Evolutionary conservation across 805 yeast species (phyloP), one percentile per base, ranked within the genome.

Genomic region (Saccharomycopsis fibuligera): DNA sequence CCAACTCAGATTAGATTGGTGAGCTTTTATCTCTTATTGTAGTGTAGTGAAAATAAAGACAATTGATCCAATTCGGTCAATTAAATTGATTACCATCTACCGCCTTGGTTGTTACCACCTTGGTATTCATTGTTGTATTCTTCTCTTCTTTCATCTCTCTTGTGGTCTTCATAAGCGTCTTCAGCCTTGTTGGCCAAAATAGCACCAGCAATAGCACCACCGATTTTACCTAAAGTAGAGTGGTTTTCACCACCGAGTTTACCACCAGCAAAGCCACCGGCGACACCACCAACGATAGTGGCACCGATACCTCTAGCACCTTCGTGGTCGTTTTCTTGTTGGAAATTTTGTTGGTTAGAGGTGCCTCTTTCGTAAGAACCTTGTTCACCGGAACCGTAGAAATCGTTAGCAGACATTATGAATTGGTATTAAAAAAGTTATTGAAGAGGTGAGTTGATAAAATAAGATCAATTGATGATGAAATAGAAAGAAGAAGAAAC

Each of bases 201-300:
- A 6, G 81, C 81, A 61, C 83, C 83, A 27, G 68, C 73, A 51
- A 78, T 51, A 37, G 77, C 81, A 61, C 83, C 83, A 27, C 68
- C 69, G 48, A 74, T 61, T 43, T 72, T 72, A 44, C 76, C 75
- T 21, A 75, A 52, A 17, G 65, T 66, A 25, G 69, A 62, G 62
- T 71, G 75, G 31, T 40, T 47, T 27, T 58, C 49, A 29, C 70
- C 69, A 41, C 71, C 66, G 12, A 70, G 35, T 54, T 72, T 69
- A 24, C 69, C 62, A 54, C 80, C 80, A 57, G 74, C 78, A 55
- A 62, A 68, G 17, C 76, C 80, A 60, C 80, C 80, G 38, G 74
- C 76, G 49, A 71, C 69, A 54, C 76, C 79, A 57, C 81, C 81
- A 14, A 67, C 63, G 24, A 75, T 59, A 25, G 73, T 66, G 21